Evolutionary conservation across 176 grass and related monocot species (phyloP).

Genomic region (Pontederia crassipes): DNA sequence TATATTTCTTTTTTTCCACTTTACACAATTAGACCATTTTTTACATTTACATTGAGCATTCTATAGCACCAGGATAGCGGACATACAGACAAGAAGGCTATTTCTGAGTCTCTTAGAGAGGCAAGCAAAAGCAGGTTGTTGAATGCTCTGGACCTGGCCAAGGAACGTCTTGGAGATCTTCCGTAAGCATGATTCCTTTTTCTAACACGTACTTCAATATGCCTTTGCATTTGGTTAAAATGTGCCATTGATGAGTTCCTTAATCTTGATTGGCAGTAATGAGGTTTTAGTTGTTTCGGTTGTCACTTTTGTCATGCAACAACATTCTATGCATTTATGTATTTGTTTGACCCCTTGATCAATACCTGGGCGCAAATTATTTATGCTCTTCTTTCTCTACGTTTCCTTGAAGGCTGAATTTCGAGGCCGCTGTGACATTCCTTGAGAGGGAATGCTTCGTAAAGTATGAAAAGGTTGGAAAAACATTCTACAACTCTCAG

Average conservation of each 20-base stretch:
- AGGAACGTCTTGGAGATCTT: constrained; percentile 38
- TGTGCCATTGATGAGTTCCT: not conserved
- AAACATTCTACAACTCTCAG: constrained; percentile 88
- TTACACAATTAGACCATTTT: no score
- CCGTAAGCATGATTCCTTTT: constrained; percentile 30
- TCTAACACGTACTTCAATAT: not conserved
- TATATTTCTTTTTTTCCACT: no score
- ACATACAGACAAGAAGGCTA: constrained; percentile 55
- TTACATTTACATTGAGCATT: no score
- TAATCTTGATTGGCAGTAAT: not conserved
- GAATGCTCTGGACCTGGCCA: constrained; percentile 44
- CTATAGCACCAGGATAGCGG: constrained; percentile 22
- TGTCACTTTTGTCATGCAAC: no score
- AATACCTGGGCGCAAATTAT: not conserved
- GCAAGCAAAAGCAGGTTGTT: constrained; percentile 48
- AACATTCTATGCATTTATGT: no score
- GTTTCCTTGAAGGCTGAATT: constrained; percentile 29
- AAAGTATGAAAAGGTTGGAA: constrained; percentile 76
- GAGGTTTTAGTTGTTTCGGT: no score
- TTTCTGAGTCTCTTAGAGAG: constrained; percentile 67
- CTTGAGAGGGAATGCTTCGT: constrained; percentile 80
- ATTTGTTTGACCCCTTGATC: no score
- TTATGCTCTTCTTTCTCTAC: not conserved
- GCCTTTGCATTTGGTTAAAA: not conserved
- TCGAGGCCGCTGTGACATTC: constrained; percentile 39